These are phyloP conservation scores for Coniosporium apollinis DNA, from an alignment of 495 filamentous ascomycete genomes.

Conservation along the genomic window DNA sequence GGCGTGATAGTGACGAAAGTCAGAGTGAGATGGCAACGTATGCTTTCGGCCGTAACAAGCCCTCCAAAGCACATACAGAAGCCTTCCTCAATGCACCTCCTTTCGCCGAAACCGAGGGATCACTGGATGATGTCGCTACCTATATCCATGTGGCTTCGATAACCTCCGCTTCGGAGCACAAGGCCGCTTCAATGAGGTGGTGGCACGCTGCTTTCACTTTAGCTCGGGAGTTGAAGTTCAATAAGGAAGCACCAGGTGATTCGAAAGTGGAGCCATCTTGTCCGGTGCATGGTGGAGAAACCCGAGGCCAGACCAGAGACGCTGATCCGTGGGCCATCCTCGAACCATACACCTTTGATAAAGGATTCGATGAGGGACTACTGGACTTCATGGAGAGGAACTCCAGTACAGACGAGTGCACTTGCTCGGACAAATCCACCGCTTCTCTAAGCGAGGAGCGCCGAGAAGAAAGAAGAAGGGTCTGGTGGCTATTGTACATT, in stretches of 20 bases:
- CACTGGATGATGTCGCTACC: slow-evolving; percentile 13
- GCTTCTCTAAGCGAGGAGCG: slow-evolving; percentile 15
- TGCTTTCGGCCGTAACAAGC: background rate
- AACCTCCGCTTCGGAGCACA: slow-evolving; percentile 15
- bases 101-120: slow-evolving; percentile 1
- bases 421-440: background rate
- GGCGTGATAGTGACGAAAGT: slow-evolving; percentile 4
- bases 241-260: slow-evolving; percentile 8
- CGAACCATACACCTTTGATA: slow-evolving; percentile 1
- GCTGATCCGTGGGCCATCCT: background rate
- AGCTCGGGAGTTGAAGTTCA: slow-evolving; percentile 14
- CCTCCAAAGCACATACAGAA: background rate
- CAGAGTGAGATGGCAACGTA: background rate
- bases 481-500: slow-evolving; percentile 36
- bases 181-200: slow-evolving; percentile 14
- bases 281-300: background rate
- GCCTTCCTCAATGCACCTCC: background rate
- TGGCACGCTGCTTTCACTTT: slow-evolving; percentile 10
- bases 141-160: slow-evolving; percentile 14
- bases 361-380: slow-evolving; percentile 7
- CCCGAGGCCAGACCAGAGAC: background rate
- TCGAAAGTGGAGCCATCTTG: background rate
- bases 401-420: background rate
- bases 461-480: slow-evolving; percentile 31
- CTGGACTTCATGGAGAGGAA: slow-evolving; percentile 1